phyloP scores from a whole-genome alignment of 2,329 filamentous ascomycete genomes.

The Arthrobotrys sinensis region DNA sequence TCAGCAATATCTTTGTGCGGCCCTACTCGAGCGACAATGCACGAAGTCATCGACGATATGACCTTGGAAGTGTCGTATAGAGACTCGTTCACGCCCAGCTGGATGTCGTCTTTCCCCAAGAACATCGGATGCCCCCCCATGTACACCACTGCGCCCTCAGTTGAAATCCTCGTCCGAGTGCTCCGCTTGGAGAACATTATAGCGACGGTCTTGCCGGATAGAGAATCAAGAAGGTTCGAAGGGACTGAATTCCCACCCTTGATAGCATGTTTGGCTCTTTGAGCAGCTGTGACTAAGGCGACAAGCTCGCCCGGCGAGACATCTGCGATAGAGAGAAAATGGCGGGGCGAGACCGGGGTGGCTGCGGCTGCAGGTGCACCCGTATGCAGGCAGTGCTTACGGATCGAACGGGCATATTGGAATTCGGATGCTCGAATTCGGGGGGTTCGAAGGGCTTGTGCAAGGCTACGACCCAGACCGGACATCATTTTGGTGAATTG shows the following conservation, averaged over 20 bases:
- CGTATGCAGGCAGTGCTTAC: conserved; percentile 24
- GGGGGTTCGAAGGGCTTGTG: conserved; percentile 14
- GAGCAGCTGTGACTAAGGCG: conserved; percentile 85
- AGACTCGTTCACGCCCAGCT: conserved; percentile 95
- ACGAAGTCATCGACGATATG: conserved; percentile 92
- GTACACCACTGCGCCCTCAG: conserved; percentile 88
- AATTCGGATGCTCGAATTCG: conserved; percentile 8
- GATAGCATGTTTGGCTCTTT: conserved; percentile 80
- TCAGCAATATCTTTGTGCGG: conserved; percentile 81
- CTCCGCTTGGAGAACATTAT: conserved; percentile 98
- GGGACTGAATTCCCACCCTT: conserved; percentile 74
- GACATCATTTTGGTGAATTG: conserved; percentile 28
- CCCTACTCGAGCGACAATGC: conserved; percentile 84
- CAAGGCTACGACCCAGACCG: conserved; percentile 21
- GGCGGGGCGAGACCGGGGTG: conserved; percentile 74
- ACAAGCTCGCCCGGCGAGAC: conserved; percentile 84
- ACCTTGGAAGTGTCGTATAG: conserved; percentile 93
- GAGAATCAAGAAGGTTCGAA: conserved; percentile 71
- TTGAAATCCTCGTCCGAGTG: conserved; percentile 92
- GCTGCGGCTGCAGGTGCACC: background rate
- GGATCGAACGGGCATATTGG: conserved; percentile 2
- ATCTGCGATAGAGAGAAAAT: conserved; percentile 92
- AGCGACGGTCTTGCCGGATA: conserved; percentile 85
- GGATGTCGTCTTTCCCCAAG: conserved; percentile 93
- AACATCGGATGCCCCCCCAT: conserved; percentile 98